These are phyloP conservation scores for Talaromyces borbonicus DNA, from an alignment of 495 filamentous ascomycete genomes.

Conservation along the genomic window DNA sequence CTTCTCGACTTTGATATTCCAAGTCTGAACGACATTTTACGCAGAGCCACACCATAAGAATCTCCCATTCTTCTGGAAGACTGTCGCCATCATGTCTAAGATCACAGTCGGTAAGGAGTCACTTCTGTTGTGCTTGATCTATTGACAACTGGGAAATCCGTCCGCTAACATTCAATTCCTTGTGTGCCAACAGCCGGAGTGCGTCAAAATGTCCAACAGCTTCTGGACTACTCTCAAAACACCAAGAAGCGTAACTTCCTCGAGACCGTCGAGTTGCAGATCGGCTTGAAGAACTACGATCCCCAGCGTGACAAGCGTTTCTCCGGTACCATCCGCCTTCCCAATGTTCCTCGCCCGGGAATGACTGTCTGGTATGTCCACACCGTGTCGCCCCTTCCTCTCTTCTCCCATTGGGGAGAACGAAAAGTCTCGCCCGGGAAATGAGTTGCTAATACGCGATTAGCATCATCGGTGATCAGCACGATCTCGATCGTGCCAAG, in stretches of 20 bases:
- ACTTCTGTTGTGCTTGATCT: constrained; percentile 13
- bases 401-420: too few species aligned
- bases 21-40: constrained; percentile 26
- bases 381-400: too few species aligned
- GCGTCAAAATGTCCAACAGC: constrained; percentile 80
- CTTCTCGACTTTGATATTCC: not conserved
- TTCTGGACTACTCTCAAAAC: constrained; percentile 89
- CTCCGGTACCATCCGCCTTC: constrained; percentile 94
- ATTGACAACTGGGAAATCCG: not conserved
- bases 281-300: constrained; percentile 99
- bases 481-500: constrained; percentile 99
- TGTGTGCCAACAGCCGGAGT: constrained; percentile 73
- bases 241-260: constrained; percentile 99
- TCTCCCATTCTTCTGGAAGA: constrained; percentile 45
- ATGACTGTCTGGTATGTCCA: constrained; percentile 78
- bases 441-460: constrained; percentile 5
- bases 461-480: constrained; percentile 96
- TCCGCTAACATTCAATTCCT: constrained; percentile 15
- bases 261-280: constrained; percentile 85
- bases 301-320: constrained; percentile 99
- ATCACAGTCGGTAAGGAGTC: constrained; percentile 83
- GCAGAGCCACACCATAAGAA: constrained; percentile 67
- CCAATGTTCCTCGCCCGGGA: constrained; percentile 78
- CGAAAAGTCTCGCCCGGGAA: constrained; percentile 3
- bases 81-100: constrained; percentile 66